Base-by-base conservation (phyloP, 106 monocot species). In the Apostasia shenzhenica region DNA sequence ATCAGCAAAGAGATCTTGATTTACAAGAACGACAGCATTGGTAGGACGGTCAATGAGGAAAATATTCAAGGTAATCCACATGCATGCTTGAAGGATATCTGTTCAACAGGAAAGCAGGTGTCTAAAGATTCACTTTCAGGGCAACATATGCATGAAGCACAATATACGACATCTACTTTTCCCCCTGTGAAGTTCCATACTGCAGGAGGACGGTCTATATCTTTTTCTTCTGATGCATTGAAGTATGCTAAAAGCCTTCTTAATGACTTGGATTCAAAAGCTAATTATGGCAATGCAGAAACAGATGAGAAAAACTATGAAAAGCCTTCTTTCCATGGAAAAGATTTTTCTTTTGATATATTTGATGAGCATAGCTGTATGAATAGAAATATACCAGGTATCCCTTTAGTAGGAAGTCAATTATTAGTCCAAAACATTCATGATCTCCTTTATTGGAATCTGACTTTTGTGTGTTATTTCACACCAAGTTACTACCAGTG, bases 221-320 rank as follows among this genome's bases (percentile, higher is more conserved):
- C 75, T n/a, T 46, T 91, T 72, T 88, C 94, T 68, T 79, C 66
- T 68, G 81, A 80, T 82, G 88, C 88, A 49, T 75, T 91, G 61
- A 66, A 75, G 54, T 83, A 79, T 73, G 91, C 95, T 60, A 88
- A 59, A 77, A 86, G 45, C 55, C 81, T 95, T 73, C 78, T 95
- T 76, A 78, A 84, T 57, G 83, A 84, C 9, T 66, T 63, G 40
- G 82, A 74, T 3, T 63, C 55, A 6, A 80, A 56, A 58, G 45
- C 55, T 70, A 8, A 55, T 50, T 63, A 44, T 8, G 72, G 70
- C 73, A 72, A 66, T 61, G 55, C 37, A 6, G 59, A 61, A 45
- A 57, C 41, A 57, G 78, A 78, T 55, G 48, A 74, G 37, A 74
- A 68, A 48, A 59, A 9, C 14, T 13, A 54, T 59, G 48, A 72